Conservation (phyloP, 2,329 filamentous ascomycete genomes). For the Exophiala aquamarina region DNA sequence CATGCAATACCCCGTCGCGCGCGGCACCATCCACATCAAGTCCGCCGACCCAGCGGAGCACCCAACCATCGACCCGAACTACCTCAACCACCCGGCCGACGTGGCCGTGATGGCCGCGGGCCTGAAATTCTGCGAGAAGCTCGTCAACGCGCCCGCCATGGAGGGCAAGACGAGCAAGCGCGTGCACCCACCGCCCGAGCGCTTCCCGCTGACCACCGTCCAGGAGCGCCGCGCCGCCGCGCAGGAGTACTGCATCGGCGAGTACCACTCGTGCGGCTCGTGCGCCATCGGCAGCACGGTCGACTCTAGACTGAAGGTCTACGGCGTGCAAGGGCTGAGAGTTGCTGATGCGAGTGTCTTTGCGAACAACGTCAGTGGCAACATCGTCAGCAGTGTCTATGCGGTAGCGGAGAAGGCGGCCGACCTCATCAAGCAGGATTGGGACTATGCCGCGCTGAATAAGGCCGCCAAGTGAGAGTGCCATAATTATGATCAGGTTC, state of each 20-base stretch:
- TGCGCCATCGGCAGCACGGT: slow-evolving; percentile 42
- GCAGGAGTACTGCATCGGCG: slow-evolving; percentile 16
- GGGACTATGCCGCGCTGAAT: slow-evolving; percentile 14
- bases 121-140: slow-evolving; percentile 18
- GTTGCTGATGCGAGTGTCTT: slow-evolving; percentile 38
- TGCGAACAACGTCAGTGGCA: slow-evolving; percentile 33
- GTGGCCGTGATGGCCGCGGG: slow-evolving; percentile 39
- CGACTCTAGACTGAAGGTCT: slow-evolving; percentile 32
- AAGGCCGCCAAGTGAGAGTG: slow-evolving; percentile 47
- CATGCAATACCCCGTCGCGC: slow-evolving; percentile 53
- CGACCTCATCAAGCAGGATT: slow-evolving; percentile 35
- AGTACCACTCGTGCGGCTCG: slow-evolving; percentile 30
- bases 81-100: slow-evolving; percentile 44
- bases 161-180: slow-evolving; percentile 18
- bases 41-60: slow-evolving; percentile 30
- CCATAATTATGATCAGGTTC: too few species aligned
- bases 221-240: slow-evolving; percentile 14
- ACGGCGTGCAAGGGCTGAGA: slow-evolving; percentile 33
- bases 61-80: slow-evolving; percentile 48
- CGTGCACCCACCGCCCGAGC: slow-evolving; percentile 10
- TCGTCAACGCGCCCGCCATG: slow-evolving; percentile 8
- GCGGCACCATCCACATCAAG: slow-evolving; percentile 49
- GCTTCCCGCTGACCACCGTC: slow-evolving; percentile 13
- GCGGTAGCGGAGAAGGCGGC: slow-evolving; percentile 37
- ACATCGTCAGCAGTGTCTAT: slow-evolving; percentile 34